Conservation (phyloP, 176 grass and related monocot species). For the Sorghum bicolor region Sorghum_bicolor_NCBIv3 NC_012870.2:74434001-74434500, state of each 20-base stretch:
- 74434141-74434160: background rate
- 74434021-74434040: background rate
- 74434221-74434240: conserved; percentile 49
- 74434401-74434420: background rate
- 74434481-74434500: too few relatives aligned
- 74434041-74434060: background rate
- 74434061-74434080: background rate
- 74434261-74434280: too few relatives aligned
- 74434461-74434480: too few relatives aligned
- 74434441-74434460: background rate
- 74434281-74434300: background rate
- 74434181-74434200: conserved; percentile 48
- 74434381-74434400: background rate
- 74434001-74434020: background rate
- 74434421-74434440: background rate
- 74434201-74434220: conserved; percentile 41
- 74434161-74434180: conserved; percentile 54
- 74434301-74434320: background rate
- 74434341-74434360: background rate
- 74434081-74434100: conserved; percentile 24
- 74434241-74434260: background rate
- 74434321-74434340: background rate
- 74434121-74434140: background rate
- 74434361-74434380: background rate
- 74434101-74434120: conserved; percentile 51